phyloP scores from a whole-genome alignment of 495 filamentous ascomycete genomes.

The Lasiosphaeria miniovina region DNA sequence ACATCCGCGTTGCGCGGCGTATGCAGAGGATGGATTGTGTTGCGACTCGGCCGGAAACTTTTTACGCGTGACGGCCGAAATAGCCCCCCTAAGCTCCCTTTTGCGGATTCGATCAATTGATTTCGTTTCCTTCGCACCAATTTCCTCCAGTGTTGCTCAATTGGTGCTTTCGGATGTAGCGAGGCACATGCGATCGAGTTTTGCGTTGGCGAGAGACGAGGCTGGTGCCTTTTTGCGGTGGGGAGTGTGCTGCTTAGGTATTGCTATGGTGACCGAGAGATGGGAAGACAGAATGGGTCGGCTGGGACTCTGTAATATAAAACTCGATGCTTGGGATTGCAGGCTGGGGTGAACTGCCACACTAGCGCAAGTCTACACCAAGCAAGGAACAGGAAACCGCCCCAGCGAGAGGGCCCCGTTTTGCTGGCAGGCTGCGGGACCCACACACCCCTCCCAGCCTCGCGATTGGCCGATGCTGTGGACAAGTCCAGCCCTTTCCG shows the following conservation, averaged over 20 bases:
- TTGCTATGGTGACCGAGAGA: conserved; percentile 26
- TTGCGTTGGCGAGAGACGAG: conserved; percentile 4
- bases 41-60: too few species aligned
- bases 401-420: conserved; percentile 15
- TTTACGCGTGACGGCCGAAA: too few species aligned
- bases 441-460: conserved; percentile 11
- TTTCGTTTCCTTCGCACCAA: background rate
- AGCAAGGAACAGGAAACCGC: conserved; percentile 28
- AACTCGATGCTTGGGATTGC: conserved; percentile 27
- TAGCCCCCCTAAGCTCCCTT: background rate
- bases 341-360: conserved; percentile 3
- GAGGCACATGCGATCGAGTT: conserved; percentile 13
- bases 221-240: conserved; percentile 2
- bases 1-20: too few species aligned
- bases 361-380: too few species aligned
- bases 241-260: conserved; percentile 12
- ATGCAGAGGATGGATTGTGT: too few species aligned
- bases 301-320: conserved; percentile 30
- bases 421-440: conserved; percentile 18
- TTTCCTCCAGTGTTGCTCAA: background rate
- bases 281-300: conserved; percentile 9
- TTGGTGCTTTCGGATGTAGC: background rate
- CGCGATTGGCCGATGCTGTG: conserved; percentile 22
- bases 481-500: conserved; percentile 26
- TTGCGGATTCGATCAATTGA: background rate